These are phyloP conservation scores for Globisporangium cystogenes DNA, from an alignment of 352 stramenopile species.

Conservation along the genomic window DNA sequence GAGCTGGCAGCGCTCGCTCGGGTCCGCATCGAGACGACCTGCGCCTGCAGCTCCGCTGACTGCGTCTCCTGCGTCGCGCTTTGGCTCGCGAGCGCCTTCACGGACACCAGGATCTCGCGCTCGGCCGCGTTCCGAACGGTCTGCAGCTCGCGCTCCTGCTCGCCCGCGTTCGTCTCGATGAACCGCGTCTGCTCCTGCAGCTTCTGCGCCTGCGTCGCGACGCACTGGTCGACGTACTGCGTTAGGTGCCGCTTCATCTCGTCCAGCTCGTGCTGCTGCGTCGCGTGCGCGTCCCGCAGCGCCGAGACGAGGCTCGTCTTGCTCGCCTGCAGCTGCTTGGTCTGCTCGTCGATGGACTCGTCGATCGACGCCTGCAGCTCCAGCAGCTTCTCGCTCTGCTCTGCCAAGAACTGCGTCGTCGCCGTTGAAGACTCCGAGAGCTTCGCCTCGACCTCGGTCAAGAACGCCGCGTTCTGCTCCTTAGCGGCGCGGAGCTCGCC, in stretches of 20 bases:
- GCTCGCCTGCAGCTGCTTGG: conserved; percentile 30
- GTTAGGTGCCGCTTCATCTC: conserved; percentile 36
- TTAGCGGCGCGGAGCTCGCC: conserved; percentile 27
- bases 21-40: conserved; percentile 19
- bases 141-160: conserved; percentile 33
- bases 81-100: conserved; percentile 24
- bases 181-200: conserved; percentile 40
- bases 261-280: conserved; percentile 37
- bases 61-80: conserved; percentile 25
- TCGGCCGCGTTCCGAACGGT: conserved; percentile 28
- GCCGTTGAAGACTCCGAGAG: conserved; percentile 26
- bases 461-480: conserved; percentile 18
- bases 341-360: conserved; percentile 37
- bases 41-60: conserved; percentile 18
- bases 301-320: conserved; percentile 22
- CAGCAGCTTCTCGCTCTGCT: conserved; percentile 39
- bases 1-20: conserved; percentile 14
- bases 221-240: conserved; percentile 39
- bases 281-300: conserved; percentile 25
- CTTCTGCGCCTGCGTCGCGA: conserved; percentile 29
- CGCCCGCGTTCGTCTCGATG: conserved; percentile 25
- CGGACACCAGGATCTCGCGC: conserved; percentile 27
- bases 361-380: conserved; percentile 41
- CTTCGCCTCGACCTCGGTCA: conserved; percentile 24
- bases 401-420: conserved; percentile 28